A percentile compares a stretch with the other conserved stretches of the same genome.
These are phyloP conservation scores for Diutina catenulata DNA, from an alignment of 1,139 yeast species.

Conservation along the genomic window DNA sequence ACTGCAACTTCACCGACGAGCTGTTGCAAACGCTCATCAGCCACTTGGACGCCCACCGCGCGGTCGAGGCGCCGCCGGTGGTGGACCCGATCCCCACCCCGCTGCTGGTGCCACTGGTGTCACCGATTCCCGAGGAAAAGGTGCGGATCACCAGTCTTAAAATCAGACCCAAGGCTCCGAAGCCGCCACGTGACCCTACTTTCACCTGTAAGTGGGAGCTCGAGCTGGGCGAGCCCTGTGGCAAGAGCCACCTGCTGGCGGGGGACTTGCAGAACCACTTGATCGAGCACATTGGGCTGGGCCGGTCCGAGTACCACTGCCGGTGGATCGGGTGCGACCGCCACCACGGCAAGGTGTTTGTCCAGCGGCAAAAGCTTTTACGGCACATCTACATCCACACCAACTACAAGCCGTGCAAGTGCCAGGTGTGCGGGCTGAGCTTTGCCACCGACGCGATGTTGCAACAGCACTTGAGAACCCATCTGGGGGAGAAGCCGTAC, in stretches of 20 bases:
- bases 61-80: conserved; percentile 11
- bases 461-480: conserved; percentile 69
- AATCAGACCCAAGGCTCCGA: not conserved
- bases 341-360: conserved; percentile 44
- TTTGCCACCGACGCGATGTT: conserved; percentile 63
- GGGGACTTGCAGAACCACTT: conserved; percentile 64
- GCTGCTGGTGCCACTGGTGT: not conserved
- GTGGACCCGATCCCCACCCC: not conserved
- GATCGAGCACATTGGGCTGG: conserved; percentile 60
- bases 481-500: conserved; percentile 71
- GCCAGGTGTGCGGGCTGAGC: conserved; percentile 52
- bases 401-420: conserved; percentile 63
- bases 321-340: conserved; percentile 74
- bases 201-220: conserved; percentile 38
- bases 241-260: conserved; percentile 32
- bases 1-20: conserved; percentile 45
- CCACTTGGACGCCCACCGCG: conserved; percentile 50
- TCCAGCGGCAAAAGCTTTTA: conserved; percentile 74
- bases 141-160: conserved; percentile 8
- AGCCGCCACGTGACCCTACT: conserved; percentile 13
- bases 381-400: conserved; percentile 88
- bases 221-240: conserved; percentile 33
- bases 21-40: conserved; percentile 41
- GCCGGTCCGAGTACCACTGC: conserved; percentile 61
- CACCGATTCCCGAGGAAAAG: conserved; percentile 5